Conservation (phyloP, 345 rosid species). For the Acer saccharum region DNA sequence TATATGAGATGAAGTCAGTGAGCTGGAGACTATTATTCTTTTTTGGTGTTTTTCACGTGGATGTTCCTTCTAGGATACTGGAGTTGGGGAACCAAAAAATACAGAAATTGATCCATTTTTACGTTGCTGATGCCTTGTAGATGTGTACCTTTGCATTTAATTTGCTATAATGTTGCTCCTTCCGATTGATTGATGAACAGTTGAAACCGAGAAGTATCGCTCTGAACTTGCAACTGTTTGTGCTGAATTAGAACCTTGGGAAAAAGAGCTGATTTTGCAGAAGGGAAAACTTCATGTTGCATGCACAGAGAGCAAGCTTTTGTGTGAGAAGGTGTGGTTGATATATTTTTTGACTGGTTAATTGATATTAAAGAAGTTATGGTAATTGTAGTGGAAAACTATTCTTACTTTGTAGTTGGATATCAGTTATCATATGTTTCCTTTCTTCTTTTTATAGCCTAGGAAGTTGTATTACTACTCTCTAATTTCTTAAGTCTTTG, state of each 20-base stretch:
- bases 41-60: neutral
- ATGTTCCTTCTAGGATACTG: neutral
- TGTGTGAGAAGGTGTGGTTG: conserved; percentile 71
- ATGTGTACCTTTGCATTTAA: conserved; percentile 6
- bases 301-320: conserved; percentile 71
- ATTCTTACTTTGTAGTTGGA: neutral
- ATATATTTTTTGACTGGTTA: conserved; percentile 10
- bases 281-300: conserved; percentile 94
- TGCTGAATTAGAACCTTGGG: conserved; percentile 94
- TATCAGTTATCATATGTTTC: neutral
- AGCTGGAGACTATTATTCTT: neutral
- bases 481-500: neutral
- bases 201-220: conserved; percentile 80
- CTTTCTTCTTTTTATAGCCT: neutral
- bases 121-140: neutral
- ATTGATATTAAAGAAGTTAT: neutral
- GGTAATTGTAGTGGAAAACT: neutral
- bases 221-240: conserved; percentile 81
- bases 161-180: conserved; percentile 3
- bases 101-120: neutral
- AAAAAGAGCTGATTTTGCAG: conserved; percentile 76
- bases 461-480: neutral
- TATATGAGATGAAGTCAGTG: neutral
- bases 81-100: neutral
- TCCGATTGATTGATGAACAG: conserved; percentile 46